These are phyloP conservation scores for Ophiocordyceps camponoti-leonardi DNA, from an alignment of 2,329 filamentous ascomycete species.

Conservation along the genomic window DNA sequence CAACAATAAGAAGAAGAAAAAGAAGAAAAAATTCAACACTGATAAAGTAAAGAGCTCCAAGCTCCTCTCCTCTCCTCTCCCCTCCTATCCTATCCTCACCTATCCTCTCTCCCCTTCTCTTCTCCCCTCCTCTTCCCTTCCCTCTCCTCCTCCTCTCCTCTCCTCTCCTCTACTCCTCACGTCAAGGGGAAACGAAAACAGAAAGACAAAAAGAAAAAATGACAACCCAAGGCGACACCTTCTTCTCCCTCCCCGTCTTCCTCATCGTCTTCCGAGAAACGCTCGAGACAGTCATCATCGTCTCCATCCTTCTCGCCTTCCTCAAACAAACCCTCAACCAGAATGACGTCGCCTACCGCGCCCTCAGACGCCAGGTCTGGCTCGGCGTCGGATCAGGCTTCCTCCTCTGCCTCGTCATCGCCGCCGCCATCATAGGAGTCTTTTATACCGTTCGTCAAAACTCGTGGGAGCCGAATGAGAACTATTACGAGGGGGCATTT, in stretches of 20 bases:
- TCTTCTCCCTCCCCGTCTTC: constrained; percentile 69
- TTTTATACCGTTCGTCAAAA: constrained; percentile 54
- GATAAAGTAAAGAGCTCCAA: too few relatives aligned
- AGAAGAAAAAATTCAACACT: too few relatives aligned
- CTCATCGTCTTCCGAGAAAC: constrained; percentile 82
- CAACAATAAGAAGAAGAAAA: too few relatives aligned
- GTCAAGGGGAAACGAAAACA: too few relatives aligned
- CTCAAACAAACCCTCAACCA: constrained; percentile 61
- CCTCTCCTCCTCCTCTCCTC: background rate
- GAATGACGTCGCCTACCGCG: constrained; percentile 48
- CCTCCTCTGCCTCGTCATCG: constrained; percentile 46
- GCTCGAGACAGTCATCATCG: constrained; percentile 68
- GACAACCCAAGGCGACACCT: constrained; percentile 25
- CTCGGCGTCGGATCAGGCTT: constrained; percentile 44
- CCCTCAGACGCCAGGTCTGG: constrained; percentile 50
- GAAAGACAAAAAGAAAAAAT: too few relatives aligned
- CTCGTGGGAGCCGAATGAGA: constrained; percentile 49
- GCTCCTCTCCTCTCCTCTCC: too few relatives aligned
- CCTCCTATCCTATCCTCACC: too few relatives aligned
- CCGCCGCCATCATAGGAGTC: constrained; percentile 50
- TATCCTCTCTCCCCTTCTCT: background rate
- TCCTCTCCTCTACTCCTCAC: too few relatives aligned
- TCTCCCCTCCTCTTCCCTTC: background rate
- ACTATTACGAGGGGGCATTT: constrained; percentile 71
- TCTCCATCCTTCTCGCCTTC: constrained; percentile 75